Percentiles rank a stretch among this genome's conserved stretches.
phyloP scores from a whole-genome alignment of 352 stramenopile species.

The Globisporangium megalacanthum region DNA sequence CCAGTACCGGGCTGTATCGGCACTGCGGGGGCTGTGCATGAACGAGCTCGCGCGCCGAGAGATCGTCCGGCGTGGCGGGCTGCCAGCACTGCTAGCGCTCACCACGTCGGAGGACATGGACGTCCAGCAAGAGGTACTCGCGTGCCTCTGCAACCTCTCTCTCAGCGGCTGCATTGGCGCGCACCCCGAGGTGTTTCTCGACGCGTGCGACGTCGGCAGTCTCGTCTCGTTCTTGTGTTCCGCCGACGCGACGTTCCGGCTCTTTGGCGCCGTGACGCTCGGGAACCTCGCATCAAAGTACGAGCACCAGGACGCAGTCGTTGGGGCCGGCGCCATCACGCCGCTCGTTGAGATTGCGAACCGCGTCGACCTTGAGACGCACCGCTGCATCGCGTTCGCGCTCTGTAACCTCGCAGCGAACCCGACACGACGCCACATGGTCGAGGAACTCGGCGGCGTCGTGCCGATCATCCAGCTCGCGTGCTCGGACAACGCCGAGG shows the following conservation, averaged over 20 bases:
- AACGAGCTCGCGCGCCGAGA: conserved; percentile 80
- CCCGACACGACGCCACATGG: conserved; percentile 69
- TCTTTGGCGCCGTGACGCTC: conserved; percentile 95
- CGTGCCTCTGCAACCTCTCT: conserved; percentile 96
- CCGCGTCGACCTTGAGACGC: conserved; percentile 90
- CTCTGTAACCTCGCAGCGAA: conserved; percentile 95
- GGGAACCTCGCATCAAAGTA: conserved; percentile 90
- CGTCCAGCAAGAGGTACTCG: conserved; percentile 94
- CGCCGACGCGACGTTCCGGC: conserved; percentile 90
- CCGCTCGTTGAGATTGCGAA: conserved; percentile 93
- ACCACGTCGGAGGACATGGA: conserved; percentile 92
- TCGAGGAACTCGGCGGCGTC: conserved; percentile 92
- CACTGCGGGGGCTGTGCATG: conserved; percentile 90
- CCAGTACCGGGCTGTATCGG: conserved; percentile 88
- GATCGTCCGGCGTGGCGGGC: conserved; percentile 84
- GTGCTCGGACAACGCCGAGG: conserved; percentile 80
- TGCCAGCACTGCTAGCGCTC: conserved; percentile 87
- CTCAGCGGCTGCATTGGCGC: conserved; percentile 93
- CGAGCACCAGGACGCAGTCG: conserved; percentile 73
- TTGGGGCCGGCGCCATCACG: conserved; percentile 83
- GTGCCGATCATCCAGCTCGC: conserved; percentile 94
- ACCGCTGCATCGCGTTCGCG: conserved; percentile 95
- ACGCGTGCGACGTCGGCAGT: conserved; percentile 86
- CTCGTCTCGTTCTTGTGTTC: conserved; percentile 95
- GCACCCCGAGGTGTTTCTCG: conserved; percentile 85